These are phyloP conservation scores for Clonostachys solani DNA, from an alignment of 2,329 filamentous ascomycete species.

Conservation along the genomic window DNA sequence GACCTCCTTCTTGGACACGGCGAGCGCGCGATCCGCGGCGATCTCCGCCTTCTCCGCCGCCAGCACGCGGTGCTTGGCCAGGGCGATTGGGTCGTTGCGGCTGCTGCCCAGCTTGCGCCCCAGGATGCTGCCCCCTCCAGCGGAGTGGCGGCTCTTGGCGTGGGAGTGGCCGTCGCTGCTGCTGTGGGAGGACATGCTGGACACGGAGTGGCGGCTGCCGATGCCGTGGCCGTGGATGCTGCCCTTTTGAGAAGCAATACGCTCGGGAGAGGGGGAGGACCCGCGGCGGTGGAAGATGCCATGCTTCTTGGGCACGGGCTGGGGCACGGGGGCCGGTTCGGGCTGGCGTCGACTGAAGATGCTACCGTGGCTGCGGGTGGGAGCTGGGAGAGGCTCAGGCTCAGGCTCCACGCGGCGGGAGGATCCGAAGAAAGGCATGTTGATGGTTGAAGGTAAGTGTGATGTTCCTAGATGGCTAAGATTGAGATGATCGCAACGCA, in stretches of 20 bases:
- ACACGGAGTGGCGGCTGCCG: slow-evolving; percentile 1
- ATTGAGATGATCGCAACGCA: too few species aligned
- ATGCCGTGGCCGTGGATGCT: neutral
- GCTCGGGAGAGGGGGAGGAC: slow-evolving; percentile 13
- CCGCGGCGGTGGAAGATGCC: slow-evolving; percentile 28
- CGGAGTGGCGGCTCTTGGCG: slow-evolving; percentile 1
- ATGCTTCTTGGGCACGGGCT: slow-evolving; percentile 17
- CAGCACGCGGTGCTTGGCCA: slow-evolving; percentile 58
- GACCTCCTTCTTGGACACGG: slow-evolving; percentile 53
- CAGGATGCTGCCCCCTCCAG: slow-evolving; percentile 26
- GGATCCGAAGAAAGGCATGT: slow-evolving; percentile 14
- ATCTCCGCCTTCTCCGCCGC: slow-evolving; percentile 59
- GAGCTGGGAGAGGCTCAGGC: slow-evolving; percentile 1
- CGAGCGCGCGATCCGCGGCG: slow-evolving; percentile 61
- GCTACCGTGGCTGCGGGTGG: slow-evolving; percentile 2
- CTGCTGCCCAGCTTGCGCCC: slow-evolving; percentile 38
- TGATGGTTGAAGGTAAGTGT: neutral
- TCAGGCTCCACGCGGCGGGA: slow-evolving; percentile 4
- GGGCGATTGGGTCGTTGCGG: slow-evolving; percentile 46
- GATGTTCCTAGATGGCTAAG: too few species aligned
- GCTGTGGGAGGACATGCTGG: slow-evolving; percentile 7
- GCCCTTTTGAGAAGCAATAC: slow-evolving; percentile 8
- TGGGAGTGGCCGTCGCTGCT: slow-evolving; percentile 11
- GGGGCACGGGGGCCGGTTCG: neutral
- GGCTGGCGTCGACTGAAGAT: slow-evolving; percentile 1